These are phyloP conservation scores for Heliamphora exappendiculata DNA, from an alignment of 148 eudicot genomes.

Conservation along the genomic window DNA sequence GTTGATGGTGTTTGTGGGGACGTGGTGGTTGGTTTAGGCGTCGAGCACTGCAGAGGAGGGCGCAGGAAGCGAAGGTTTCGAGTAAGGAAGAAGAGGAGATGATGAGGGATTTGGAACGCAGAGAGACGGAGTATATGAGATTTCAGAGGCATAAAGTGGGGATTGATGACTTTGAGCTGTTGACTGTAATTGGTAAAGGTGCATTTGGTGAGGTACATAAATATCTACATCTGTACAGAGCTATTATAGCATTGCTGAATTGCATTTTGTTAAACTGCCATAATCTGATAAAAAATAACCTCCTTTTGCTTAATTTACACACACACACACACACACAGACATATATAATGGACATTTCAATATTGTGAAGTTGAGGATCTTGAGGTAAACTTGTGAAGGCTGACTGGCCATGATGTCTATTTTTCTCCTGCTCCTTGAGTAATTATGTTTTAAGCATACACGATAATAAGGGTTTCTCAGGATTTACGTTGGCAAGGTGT, in stretches of 20 bases:
- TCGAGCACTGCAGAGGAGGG: constrained; percentile 48
- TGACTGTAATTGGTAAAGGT: constrained; percentile 66
- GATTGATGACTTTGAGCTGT: constrained; percentile 66
- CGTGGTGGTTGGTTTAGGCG: constrained; percentile 29
- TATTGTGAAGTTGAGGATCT: too few species aligned
- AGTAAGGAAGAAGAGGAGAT: constrained; percentile 60
- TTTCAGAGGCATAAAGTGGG: constrained; percentile 73
- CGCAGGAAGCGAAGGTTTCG: constrained; percentile 49
- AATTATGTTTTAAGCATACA: too few species aligned
- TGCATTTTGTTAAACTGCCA: neutral
- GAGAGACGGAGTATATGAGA: constrained; percentile 64
- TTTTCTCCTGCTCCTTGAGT: too few species aligned
- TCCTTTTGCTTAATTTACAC: too few species aligned
- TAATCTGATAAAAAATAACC: too few species aligned
- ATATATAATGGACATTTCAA: too few species aligned
- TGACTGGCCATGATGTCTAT: too few species aligned
- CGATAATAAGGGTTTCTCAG: neutral
- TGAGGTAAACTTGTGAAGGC: too few species aligned
- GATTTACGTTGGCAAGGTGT: neutral
- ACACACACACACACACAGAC: too few species aligned
- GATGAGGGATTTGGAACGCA: constrained; percentile 56
- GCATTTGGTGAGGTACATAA: constrained; percentile 65
- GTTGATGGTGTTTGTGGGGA: neutral
- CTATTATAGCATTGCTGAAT: neutral
- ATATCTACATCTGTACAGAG: neutral